Percentiles rank a stretch among this genome's conserved stretches.
phyloP scores from a whole-genome alignment of 164 flowering plant species.

The Nelumbo lutea region DNA sequence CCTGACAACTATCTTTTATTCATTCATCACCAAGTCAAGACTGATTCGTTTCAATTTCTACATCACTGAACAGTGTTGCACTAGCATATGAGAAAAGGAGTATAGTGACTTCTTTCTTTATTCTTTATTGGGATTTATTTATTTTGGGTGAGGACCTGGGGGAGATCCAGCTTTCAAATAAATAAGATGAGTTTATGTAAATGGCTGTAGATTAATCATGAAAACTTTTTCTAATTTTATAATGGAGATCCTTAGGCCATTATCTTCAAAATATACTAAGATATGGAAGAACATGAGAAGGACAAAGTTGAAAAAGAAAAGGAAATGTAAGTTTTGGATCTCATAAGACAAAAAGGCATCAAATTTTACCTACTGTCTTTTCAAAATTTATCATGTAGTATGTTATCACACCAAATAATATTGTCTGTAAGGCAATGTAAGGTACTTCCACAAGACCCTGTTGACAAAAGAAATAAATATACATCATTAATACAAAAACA shows the following conservation, averaged over 20 bases:
- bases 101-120: too few relatives aligned
- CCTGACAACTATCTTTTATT: too few relatives aligned
- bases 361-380: slow-evolving; percentile 49
- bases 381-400: slow-evolving; percentile 77
- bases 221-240: not conserved
- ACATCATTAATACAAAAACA: not conserved
- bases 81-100: too few relatives aligned
- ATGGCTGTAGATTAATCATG: not conserved
- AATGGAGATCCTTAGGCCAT: not conserved
- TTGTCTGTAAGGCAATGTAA: slow-evolving; percentile 59
- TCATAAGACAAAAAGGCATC: not conserved
- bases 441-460: slow-evolving; percentile 93
- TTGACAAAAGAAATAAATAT: slow-evolving; percentile 6
- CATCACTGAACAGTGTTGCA: too few relatives aligned
- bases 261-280: not conserved
- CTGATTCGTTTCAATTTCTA: too few relatives aligned
- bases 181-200: too few relatives aligned
- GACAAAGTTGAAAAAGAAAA: not conserved
- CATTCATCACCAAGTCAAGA: too few relatives aligned
- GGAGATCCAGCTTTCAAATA: too few relatives aligned
- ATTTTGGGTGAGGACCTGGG: too few relatives aligned
- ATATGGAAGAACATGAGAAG: not conserved
- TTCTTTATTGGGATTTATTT: too few relatives aligned
- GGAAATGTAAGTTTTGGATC: not conserved
- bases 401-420: slow-evolving; percentile 63